Base-by-base conservation (phyloP, 371 early-diverging fungal genomes). In the Conidiobolus incongruus region DNA sequence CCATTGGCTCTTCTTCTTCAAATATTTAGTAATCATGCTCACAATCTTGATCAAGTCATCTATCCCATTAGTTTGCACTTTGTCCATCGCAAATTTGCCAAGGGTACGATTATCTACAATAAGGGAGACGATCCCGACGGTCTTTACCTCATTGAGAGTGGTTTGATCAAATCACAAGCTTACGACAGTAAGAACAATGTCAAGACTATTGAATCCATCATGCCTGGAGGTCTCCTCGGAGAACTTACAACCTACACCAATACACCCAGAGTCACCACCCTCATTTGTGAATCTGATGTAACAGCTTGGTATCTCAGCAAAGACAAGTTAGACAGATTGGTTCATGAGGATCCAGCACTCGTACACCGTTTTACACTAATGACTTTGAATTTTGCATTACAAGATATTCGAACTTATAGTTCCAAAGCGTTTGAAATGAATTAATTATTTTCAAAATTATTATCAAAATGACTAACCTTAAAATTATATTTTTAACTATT, bases 111-210 rank as follows among this genome's bases (percentile, higher is more conserved):
- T 5, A 52, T 86, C 22, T 88, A 83, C 72, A 54, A 51, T 2
- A 61, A 72, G 37, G 83, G 75, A 12, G 65, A 64, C 7, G 53
- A 55, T 0, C 62, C 75, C 1, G 66, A 63, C 12, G 72, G 70
- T 24, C 48, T 86, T 29, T 73, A 79, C 33, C 45, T 89, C 2
- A 66, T 89, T 0, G 84, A 88, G 48, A 58, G 67, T n/a, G 89
- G 89, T 0, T 65, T 74, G 17, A 58, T 87, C 4, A 26, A 26
- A 8, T 26, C 26, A 26, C 26, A 26, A 8, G 26, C 26, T 26
- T 26, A 26, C 26, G 26, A 26, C 8, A 26, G 4, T 8, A 68
- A 71, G 6, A 68, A 70, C 19, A 48, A 61, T 4, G 70, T 73
- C 28, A 22, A 35, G 7, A 45, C 38, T 2, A 58, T 68, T 0